Evolutionary conservation across 345 rosid species (phyloP), one percentile per base, ranked within the genome.

Genomic region (Eucalyptus erythrocorys): DNA sequence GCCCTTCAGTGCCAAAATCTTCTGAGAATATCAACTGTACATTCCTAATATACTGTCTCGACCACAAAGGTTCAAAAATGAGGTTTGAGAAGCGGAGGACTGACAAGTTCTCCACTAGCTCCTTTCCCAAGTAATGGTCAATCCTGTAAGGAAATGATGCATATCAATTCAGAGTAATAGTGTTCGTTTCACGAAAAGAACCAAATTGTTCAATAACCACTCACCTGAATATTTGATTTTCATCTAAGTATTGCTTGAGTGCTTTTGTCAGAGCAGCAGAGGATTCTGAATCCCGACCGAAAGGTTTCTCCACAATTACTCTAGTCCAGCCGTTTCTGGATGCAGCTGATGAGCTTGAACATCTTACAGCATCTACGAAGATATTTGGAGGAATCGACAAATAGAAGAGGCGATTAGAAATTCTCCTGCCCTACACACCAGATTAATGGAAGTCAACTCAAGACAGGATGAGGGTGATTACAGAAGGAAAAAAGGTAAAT

Each of bases 1-100:
- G 99, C 88, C 99, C 99, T 94, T 97, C 98, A 7, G 98, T 97
- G 91, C 99, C 99, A 43, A 97, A 97, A 90, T 97, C 98, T 93
- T 97, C 99, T 48, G 99, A 97, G 90, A 97, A 97, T 91, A 96
- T 95, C 24, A 96, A 89, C 88, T 97, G 99, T 76, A 97, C 99
- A 80, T 96, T 97, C 86, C 97, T 94, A 48, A 97, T 97, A 90
- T 96, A 96, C 90, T 95, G 97, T 90, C 99, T 96, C 43, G 98
- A 96, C 99, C 99, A 97, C 85, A 96, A 88, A 2, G 99, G 99
- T 81, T 96, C 99, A 49, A 97, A 97, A 87, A 97, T 96, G 89
- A 97, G 99, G 91, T 97, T 97, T 61, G 99, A 95, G 96, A 96
- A 97, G 84, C 99, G 97, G 66, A 97, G 99, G 90, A 97, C 97